Evolutionary conservation across 768 basidiomycete species (phyloP).

Genomic region (Floccularia luteovirens): DNA sequence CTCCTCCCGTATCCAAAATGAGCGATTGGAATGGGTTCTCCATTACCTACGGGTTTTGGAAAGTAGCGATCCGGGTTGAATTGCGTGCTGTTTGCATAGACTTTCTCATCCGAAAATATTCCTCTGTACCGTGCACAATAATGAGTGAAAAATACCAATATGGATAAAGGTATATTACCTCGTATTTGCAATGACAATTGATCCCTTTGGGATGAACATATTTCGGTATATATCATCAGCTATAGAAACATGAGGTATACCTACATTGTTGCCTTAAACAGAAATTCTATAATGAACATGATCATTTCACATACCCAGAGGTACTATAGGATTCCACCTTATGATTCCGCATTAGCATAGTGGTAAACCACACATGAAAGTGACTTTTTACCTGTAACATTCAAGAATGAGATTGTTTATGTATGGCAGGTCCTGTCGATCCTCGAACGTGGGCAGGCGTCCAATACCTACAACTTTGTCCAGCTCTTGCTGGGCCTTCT

Average conservation of each 20-base stretch:
- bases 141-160: conserved; percentile 7
- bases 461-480: too few relatives aligned
- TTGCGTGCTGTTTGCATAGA: too few relatives aligned
- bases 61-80: too few relatives aligned
- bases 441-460: conserved; percentile 19
- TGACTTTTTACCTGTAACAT: conserved; percentile 12
- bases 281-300: neutral
- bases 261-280: conserved; percentile 12
- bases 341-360: too few relatives aligned
- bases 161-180: conserved; percentile 17
- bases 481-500: too few relatives aligned
- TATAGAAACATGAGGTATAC: conserved; percentile 16
- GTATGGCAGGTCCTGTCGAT: conserved; percentile 14
- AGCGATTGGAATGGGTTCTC: conserved; percentile 9
- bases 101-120: too few relatives aligned
- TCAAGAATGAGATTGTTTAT: too few relatives aligned
- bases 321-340: too few relatives aligned
- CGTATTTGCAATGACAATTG: too few relatives aligned
- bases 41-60: conserved; percentile 9
- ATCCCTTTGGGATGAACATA: too few relatives aligned
- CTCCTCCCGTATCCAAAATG: too few relatives aligned
- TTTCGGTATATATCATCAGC: too few relatives aligned
- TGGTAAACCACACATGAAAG: conserved; percentile 12
- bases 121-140: neutral
- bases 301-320: conserved; percentile 11